These are phyloP conservation scores for Eutypa lata DNA, from an alignment of 2,329 filamentous ascomycete genomes.

Conservation along the genomic window DNA sequence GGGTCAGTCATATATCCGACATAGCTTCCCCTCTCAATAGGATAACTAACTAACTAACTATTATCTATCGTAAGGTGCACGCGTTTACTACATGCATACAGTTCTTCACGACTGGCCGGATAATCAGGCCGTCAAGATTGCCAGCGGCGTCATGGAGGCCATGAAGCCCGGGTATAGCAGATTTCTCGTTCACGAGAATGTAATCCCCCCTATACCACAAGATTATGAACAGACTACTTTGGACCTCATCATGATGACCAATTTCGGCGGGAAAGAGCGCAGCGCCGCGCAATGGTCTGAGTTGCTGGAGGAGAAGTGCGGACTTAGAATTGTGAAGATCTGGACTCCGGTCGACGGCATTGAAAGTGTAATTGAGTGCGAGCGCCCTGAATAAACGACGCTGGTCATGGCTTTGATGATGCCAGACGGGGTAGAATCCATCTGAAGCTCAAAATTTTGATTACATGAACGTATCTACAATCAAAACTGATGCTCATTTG, in stretches of 20 bases:
- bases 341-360: conserved; percentile 8
- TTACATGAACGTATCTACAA: too few species aligned
- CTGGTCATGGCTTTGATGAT: too few species aligned
- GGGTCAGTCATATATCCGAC: too few species aligned
- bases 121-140: conserved; percentile 9
- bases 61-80: conserved; percentile 18
- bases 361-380: conserved; percentile 10
- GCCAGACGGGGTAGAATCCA: too few species aligned
- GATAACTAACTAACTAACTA: conserved; percentile 1
- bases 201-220: conserved; percentile 4
- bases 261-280: conserved; percentile 7
- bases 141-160: conserved; percentile 9
- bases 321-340: conserved; percentile 6
- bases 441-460: too few species aligned
- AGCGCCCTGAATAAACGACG: conserved; percentile 7
- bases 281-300: conserved; percentile 6
- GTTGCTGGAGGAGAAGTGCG: conserved; percentile 6
- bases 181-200: conserved; percentile 20
- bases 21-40: too few species aligned
- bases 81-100: conserved; percentile 19
- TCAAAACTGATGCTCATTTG: too few species aligned
- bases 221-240: conserved; percentile 9
- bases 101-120: conserved; percentile 21
- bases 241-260: conserved; percentile 11
- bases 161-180: conserved; percentile 25